These are phyloP conservation scores for Citropsis articulata DNA, from an alignment of 345 rosid species.

Conservation along the genomic window DNA sequence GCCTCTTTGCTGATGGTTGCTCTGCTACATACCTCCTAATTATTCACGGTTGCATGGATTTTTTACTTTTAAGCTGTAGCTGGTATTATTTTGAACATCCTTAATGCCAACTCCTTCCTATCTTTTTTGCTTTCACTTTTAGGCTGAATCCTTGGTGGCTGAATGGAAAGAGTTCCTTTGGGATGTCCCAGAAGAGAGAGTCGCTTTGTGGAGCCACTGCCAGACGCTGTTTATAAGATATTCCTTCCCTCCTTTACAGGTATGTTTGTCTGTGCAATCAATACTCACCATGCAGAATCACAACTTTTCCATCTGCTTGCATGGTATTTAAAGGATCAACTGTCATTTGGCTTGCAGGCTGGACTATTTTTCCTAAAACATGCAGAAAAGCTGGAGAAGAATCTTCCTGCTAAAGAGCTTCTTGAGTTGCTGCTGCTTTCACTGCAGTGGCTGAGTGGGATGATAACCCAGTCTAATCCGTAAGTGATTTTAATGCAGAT, in stretches of 20 bases:
- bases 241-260: slow-evolving; percentile 88
- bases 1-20: neutral
- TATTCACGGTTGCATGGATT: neutral
- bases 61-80: neutral
- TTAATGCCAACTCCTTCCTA: neutral
- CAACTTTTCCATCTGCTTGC: slow-evolving; percentile 7
- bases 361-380: slow-evolving; percentile 92
- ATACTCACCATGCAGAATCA: neutral
- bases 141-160: slow-evolving; percentile 99
- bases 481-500: slow-evolving; percentile 44
- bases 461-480: slow-evolving; percentile 75
- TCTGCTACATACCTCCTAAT: neutral
- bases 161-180: slow-evolving; percentile 99
- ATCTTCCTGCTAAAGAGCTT: slow-evolving; percentile 90
- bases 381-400: slow-evolving; percentile 93
- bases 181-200: slow-evolving; percentile 99
- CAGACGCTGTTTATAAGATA: slow-evolving; percentile 86
- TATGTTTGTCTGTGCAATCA: slow-evolving; percentile 20
- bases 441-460: slow-evolving; percentile 95
- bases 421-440: slow-evolving; percentile 85
- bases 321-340: slow-evolving; percentile 6
- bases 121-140: slow-evolving; percentile 18
- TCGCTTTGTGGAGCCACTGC: slow-evolving; percentile 96
- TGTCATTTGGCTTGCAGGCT: slow-evolving; percentile 54
- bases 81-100: slow-evolving; percentile 5